These are phyloP conservation scores for Salix exigua DNA, from an alignment of 345 rosid species.

Conservation along the genomic window DNA sequence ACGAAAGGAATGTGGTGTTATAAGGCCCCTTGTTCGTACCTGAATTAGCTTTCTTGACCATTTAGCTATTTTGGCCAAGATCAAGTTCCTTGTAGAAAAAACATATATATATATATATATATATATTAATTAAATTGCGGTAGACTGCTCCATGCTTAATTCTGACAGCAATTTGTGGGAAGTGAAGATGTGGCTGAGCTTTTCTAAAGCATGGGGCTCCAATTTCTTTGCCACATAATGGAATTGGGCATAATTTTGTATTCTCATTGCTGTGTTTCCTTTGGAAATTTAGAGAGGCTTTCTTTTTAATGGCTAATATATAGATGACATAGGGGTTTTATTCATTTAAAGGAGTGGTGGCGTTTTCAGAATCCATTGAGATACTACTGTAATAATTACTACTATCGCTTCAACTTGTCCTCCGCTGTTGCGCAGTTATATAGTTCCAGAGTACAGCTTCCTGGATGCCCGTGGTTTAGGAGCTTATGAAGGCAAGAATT, in stretches of 20 bases:
- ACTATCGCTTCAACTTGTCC: background rate
- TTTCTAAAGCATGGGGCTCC: too few species aligned
- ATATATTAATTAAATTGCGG: background rate
- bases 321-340: background rate
- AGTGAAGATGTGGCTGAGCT: too few species aligned
- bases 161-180: too few species aligned
- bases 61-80: background rate
- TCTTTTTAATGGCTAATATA: too few species aligned
- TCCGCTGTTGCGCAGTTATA: slow-evolving; percentile 47
- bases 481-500: slow-evolving; percentile 80
- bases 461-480: slow-evolving; percentile 96
- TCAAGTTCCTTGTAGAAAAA: too few species aligned
- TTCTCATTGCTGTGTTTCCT: too few species aligned
- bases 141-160: background rate
- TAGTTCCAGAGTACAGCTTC: slow-evolving; percentile 92
- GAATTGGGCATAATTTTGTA: too few species aligned
- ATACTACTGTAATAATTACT: background rate
- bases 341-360: background rate
- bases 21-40: too few species aligned
- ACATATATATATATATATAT: too few species aligned
- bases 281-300: too few species aligned
- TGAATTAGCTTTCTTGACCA: too few species aligned
- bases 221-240: too few species aligned
- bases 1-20: background rate
- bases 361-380: background rate